phyloP scores from a whole-genome alignment of 345 rosid species.

The Populus nigra region DNA sequence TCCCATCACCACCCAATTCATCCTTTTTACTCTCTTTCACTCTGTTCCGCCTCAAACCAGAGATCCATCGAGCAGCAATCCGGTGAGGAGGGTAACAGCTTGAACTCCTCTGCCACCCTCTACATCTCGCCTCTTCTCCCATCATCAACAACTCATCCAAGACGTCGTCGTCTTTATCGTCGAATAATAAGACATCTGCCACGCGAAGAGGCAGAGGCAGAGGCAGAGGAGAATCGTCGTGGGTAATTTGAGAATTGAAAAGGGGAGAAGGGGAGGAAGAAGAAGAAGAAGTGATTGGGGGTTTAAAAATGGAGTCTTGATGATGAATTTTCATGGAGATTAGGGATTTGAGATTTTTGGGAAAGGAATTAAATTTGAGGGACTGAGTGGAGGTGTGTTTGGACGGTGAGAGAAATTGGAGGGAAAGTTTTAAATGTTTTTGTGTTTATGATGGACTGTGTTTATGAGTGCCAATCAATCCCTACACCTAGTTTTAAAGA shows the following conservation, averaged over 20 bases:
- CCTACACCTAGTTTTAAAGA: background rate
- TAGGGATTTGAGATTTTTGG: background rate
- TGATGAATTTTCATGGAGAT: slow-evolving; percentile 10
- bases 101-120: background rate
- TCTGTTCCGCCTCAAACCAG: slow-evolving; percentile 21
- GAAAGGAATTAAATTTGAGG: slow-evolving; percentile 17
- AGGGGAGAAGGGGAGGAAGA: background rate
- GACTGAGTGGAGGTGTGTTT: background rate
- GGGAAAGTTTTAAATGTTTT: slow-evolving; percentile 21
- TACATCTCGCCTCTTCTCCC: background rate
- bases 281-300: background rate
- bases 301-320: background rate
- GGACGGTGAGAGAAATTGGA: slow-evolving; percentile 16
- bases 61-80: slow-evolving; percentile 24
- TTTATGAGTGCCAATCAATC: background rate
- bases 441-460: background rate
- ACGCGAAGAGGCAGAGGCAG: slow-evolving; percentile 27
- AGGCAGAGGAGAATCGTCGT: slow-evolving; percentile 1
- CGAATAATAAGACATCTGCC: slow-evolving; percentile 27
- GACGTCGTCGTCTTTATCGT: slow-evolving; percentile 3
- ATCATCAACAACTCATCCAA: background rate
- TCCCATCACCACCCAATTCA: background rate
- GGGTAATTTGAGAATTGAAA: background rate
- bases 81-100: slow-evolving; percentile 7
- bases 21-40: slow-evolving; percentile 5